These are phyloP conservation scores for Dunaliella primolecta DNA, from an alignment of 139 green algal species.

Conservation along the genomic window DNA sequence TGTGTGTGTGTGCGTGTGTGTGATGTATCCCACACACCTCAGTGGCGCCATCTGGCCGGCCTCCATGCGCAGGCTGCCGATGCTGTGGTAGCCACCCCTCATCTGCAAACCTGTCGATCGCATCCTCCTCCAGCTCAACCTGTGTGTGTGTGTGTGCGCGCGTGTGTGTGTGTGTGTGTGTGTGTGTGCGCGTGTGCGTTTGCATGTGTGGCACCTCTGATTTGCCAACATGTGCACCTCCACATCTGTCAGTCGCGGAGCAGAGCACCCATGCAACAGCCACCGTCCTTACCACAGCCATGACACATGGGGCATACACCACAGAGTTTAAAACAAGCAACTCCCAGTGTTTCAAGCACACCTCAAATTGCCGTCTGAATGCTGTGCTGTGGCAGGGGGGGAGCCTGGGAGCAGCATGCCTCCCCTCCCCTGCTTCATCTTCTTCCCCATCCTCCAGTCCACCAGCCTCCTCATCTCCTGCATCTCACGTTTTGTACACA, in stretches of 20 bases:
- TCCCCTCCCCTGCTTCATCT: neutral
- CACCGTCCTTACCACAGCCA: too few species aligned
- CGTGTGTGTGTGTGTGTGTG: neutral
- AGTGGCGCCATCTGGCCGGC: neutral
- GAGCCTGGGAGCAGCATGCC: neutral
- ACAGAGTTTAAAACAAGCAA: too few species aligned
- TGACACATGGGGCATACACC: too few species aligned
- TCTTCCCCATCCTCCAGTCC: neutral
- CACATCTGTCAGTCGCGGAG: too few species aligned
- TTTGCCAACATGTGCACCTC: too few species aligned
- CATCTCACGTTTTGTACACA: too few species aligned
- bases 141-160: neutral
- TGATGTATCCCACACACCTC: too few species aligned
- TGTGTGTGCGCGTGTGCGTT: too few species aligned
- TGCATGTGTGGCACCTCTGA: too few species aligned
- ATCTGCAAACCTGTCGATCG: constrained; percentile 9
- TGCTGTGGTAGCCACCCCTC: neutral
- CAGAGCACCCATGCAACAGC: too few species aligned
- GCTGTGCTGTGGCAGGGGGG: neutral
- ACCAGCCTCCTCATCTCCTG: neutral
- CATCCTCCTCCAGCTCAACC: constrained; percentile 13
- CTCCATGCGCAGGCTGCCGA: neutral
- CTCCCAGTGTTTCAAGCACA: constrained; percentile 4
- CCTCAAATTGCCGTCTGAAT: constrained; percentile 11
- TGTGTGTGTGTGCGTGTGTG: too few species aligned